Conservation (phyloP, 2,329 filamentous ascomycete genomes). For the Xylariaceae sp. region DNA sequence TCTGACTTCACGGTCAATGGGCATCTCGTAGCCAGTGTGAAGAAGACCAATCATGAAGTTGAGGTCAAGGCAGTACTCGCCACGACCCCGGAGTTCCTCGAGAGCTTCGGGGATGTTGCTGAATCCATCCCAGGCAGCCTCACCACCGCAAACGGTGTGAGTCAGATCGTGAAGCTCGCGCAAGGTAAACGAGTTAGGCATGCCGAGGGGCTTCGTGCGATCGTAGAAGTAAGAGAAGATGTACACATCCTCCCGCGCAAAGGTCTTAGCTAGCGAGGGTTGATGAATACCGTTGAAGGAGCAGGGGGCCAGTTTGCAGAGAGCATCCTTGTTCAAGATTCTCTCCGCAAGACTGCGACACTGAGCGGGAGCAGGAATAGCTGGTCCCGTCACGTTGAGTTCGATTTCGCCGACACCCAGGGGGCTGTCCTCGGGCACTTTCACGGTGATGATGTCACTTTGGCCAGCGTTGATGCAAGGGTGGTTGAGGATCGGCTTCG, state of each 20-base stretch:
- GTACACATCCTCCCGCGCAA: constrained; percentile 84
- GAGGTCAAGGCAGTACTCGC: constrained; percentile 89
- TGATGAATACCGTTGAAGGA: constrained; percentile 98
- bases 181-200: constrained; percentile 96
- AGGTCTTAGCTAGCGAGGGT: constrained; percentile 86
- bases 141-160: constrained; percentile 75
- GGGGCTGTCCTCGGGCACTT: constrained; percentile 59
- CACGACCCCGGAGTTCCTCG: constrained; percentile 71
- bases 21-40: constrained; percentile 97
- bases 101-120: constrained; percentile 69
- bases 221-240: constrained; percentile 99
- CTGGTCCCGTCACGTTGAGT: constrained; percentile 84
- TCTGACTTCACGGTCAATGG: constrained; percentile 89
- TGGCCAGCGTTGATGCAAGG: constrained; percentile 74
- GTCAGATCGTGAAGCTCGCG: constrained; percentile 84
- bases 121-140: constrained; percentile 75
- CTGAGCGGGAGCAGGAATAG: constrained; percentile 69
- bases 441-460: constrained; percentile 66
- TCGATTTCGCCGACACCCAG: constrained; percentile 57
- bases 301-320: constrained; percentile 82
- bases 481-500: constrained; percentile 37
- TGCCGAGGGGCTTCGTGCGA: constrained; percentile 85
- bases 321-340: constrained; percentile 79
- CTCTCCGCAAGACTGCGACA: constrained; percentile 88
- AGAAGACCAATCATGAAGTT: constrained; percentile 94